These are phyloP conservation scores for Comarum palustre DNA, from an alignment of 306 rosid genomes.

Conservation along the genomic window DNA sequence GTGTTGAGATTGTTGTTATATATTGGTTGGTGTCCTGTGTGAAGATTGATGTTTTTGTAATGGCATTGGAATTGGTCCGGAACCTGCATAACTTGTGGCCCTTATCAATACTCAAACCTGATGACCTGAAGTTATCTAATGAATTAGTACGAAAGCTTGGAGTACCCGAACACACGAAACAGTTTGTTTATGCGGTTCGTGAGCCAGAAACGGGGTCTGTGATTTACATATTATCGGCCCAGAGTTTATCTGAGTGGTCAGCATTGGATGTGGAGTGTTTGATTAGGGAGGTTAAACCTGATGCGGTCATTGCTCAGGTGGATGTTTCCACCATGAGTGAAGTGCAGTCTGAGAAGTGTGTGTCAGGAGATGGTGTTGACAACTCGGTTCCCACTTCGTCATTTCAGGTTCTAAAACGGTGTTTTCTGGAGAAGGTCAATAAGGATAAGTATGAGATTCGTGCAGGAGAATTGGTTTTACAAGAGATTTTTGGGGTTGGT, in stretches of 20 bases:
- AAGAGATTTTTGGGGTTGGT: conserved; percentile 65
- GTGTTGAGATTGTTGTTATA: neutral
- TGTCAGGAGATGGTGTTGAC: conserved; percentile 21
- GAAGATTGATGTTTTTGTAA: conserved; percentile 21
- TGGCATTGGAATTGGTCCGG: conserved; percentile 53
- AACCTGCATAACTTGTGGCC: conserved; percentile 67
- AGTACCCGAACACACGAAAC: conserved; percentile 62
- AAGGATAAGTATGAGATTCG: conserved; percentile 58
- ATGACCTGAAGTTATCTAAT: conserved; percentile 50
- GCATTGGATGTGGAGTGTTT: conserved; percentile 49
- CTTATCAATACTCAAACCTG: conserved; percentile 40
- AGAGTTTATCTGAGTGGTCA: conserved; percentile 64
- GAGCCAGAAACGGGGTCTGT: conserved; percentile 54
- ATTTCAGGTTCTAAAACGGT: conserved; percentile 54
- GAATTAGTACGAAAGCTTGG: conserved; percentile 49
- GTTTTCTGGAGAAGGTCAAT: conserved; percentile 58
- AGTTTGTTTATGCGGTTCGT: conserved; percentile 58
- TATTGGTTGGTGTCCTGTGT: conserved; percentile 7
- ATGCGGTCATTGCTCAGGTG: conserved; percentile 65
- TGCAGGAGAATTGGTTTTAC: conserved; percentile 57
- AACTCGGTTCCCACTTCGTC: conserved; percentile 58
- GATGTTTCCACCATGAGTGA: conserved; percentile 31
- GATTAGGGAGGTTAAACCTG: conserved; percentile 60
- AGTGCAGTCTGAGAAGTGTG: conserved; percentile 35
- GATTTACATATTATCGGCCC: conserved; percentile 59